These are phyloP conservation scores for Fusarium guadeloupense DNA, from an alignment of 2,329 filamentous ascomycete genomes.

Conservation along the genomic window DNA sequence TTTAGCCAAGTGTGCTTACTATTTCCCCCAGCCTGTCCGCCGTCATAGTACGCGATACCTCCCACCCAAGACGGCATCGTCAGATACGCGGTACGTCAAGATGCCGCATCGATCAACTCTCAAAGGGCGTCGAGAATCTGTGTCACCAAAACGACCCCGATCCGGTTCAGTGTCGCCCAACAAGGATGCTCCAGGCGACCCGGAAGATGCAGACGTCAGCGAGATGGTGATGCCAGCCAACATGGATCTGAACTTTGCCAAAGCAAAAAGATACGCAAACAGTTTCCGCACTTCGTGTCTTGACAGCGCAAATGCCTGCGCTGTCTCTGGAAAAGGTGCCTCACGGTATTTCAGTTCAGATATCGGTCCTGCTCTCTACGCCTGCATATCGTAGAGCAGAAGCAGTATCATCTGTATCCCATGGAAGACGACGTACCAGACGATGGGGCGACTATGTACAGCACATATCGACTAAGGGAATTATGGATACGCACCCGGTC, in stretches of 20 bases:
- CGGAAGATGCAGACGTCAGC: not conserved
- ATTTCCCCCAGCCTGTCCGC: not conserved
- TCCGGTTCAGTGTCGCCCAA: constrained; percentile 5
- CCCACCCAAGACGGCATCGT: constrained; percentile 2
- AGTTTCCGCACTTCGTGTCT: constrained; percentile 2
- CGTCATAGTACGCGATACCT: constrained; percentile 1
- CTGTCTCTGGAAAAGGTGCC: constrained; percentile 22
- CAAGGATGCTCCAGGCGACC: not conserved
- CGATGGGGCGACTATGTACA: not conserved
- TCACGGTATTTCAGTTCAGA: constrained; percentile 15
- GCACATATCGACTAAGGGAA: not conserved
- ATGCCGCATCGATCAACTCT: not conserved
- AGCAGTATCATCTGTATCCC: constrained; percentile 35
- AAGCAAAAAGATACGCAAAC: not conserved
- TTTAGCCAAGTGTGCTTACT: not conserved
- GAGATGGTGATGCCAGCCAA: constrained; percentile 4
- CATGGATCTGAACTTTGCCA: not conserved
- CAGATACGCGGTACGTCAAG: not conserved
- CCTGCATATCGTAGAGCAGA: constrained; percentile 35
- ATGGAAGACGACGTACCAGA: not conserved
- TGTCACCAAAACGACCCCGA: constrained; percentile 1
- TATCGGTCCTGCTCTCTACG: constrained; percentile 26
- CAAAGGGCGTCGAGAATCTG: not conserved
- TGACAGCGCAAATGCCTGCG: constrained; percentile 6
- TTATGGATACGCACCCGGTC: constrained; percentile 12